A percentile compares a stretch with the other conserved stretches of the same genome.
Evolutionary conservation across 192 early-diverging fungal genomes (phyloP).

Genomic region (Chytriomyces sp.): DNA sequence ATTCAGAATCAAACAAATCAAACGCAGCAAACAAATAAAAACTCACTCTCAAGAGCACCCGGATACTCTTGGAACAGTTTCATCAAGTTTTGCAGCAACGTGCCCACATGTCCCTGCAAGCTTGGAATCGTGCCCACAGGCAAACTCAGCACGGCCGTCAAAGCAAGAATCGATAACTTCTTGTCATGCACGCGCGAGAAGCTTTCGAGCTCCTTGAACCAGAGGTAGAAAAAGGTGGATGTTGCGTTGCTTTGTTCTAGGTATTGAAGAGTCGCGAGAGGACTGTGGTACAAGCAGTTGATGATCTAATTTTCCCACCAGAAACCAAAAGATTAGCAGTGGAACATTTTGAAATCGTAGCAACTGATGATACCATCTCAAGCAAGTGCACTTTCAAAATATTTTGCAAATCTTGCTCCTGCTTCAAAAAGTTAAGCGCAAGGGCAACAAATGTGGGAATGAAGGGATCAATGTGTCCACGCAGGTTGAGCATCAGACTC

Average conservation of each 20-base stretch:
- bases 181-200: constrained; percentile 41
- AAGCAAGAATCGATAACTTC: constrained; percentile 36
- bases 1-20: neutral
- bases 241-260: constrained; percentile 23
- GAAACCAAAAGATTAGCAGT: too few species aligned
- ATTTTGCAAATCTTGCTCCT: constrained; percentile 26
- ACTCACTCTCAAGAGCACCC: constrained; percentile 24
- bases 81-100: constrained; percentile 18
- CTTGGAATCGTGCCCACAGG: constrained; percentile 27
- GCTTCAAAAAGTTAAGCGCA: constrained; percentile 28
- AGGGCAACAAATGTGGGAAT: constrained; percentile 38
- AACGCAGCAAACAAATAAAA: neutral
- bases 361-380: neutral
- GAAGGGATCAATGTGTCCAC: constrained; percentile 76
- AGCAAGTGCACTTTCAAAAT: constrained; percentile 33
- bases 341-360: too few species aligned
- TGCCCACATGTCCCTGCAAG: constrained; percentile 27
- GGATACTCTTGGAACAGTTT: constrained; percentile 33
- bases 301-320: neutral
- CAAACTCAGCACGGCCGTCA: constrained; percentile 18
- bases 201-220: constrained; percentile 34
- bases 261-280: constrained; percentile 21
- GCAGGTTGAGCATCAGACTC: constrained; percentile 81
- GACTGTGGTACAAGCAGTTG: constrained; percentile 36
- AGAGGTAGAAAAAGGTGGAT: constrained; percentile 32